Evolutionary conservation across 495 filamentous ascomycete species (phyloP).

Genomic region (Cairneyella variabilis): DNA sequence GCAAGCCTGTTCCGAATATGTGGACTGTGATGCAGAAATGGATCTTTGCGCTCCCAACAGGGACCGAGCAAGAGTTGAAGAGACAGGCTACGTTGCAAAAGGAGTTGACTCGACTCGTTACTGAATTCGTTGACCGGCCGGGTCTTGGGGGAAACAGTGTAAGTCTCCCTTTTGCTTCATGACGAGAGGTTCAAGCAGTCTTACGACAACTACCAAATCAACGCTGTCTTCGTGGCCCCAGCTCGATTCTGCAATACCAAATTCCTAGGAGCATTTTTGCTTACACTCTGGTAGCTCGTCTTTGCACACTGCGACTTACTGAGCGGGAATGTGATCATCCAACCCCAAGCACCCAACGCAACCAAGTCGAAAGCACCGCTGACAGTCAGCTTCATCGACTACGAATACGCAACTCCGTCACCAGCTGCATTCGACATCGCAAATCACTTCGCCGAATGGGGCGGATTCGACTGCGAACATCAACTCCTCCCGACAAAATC

Average conservation of each 20-base stretch:
- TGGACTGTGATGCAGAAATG: constrained; percentile 97
- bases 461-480: constrained; percentile 92
- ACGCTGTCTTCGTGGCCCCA: too few relatives aligned
- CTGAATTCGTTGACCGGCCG: constrained; percentile 66
- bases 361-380: constrained; percentile 28
- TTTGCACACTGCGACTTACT: constrained; percentile 96
- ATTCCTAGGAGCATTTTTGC: too few relatives aligned
- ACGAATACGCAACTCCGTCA: constrained; percentile 92
- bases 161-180: constrained; percentile 32
- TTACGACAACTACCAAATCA: too few relatives aligned
- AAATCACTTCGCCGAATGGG: constrained; percentile 99
- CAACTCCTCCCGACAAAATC: constrained; percentile 73
- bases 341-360: constrained; percentile 42
- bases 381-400: constrained; percentile 88
- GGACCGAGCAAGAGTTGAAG: constrained; percentile 59
- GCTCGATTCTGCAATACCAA: too few relatives aligned
- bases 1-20: constrained; percentile 68
- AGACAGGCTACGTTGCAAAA: constrained; percentile 65
- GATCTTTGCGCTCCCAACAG: constrained; percentile 78
- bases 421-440: constrained; percentile 97
- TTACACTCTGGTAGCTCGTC: constrained; percentile 76
- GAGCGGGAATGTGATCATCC: constrained; percentile 89
- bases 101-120: constrained; percentile 67
- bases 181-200: background rate
- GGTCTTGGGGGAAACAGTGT: constrained; percentile 72